A percentile compares a stretch with the other conserved stretches of the same genome.
phyloP scores from a whole-genome alignment of 2,329 filamentous ascomycete species.

The Penicillium psychrosexuale region DNA sequence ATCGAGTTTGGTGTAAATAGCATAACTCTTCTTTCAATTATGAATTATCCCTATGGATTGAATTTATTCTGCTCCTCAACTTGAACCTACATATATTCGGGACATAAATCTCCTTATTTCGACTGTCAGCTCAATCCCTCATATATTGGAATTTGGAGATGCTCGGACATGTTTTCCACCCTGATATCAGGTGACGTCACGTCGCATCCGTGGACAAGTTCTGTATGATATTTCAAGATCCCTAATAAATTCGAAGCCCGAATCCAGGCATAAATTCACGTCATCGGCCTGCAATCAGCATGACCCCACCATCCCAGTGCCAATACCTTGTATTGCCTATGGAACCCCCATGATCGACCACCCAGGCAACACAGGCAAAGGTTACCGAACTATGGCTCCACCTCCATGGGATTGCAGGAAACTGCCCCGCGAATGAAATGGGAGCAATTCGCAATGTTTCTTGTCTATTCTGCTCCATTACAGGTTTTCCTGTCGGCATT shows the following conservation, averaged over 20 bases:
- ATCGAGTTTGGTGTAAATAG: conserved; percentile 1
- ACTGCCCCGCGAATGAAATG: conserved; percentile 4
- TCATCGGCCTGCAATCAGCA: background rate
- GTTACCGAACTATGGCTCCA: background rate
- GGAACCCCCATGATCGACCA: background rate
- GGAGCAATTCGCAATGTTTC: conserved; percentile 1
- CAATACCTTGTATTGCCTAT: background rate
- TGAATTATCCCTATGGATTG: background rate
- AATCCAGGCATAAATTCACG: background rate
- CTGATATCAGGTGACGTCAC: conserved; percentile 4
- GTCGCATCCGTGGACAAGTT: background rate
- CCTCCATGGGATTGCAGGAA: background rate
- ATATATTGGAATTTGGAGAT: background rate
- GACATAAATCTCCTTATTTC: background rate
- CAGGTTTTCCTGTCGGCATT: conserved; percentile 2
- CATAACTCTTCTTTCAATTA: background rate
- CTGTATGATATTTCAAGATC: background rate
- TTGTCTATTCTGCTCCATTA: background rate
- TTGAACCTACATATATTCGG: background rate
- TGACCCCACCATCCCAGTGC: background rate
- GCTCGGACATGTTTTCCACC: background rate
- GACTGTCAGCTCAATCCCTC: background rate
- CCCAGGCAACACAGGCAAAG: background rate
- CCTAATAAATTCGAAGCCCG: background rate
- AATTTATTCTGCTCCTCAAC: background rate